Conservation (phyloP, 2,329 filamentous ascomycete genomes). For the Botrytis sinoallii region DNA sequence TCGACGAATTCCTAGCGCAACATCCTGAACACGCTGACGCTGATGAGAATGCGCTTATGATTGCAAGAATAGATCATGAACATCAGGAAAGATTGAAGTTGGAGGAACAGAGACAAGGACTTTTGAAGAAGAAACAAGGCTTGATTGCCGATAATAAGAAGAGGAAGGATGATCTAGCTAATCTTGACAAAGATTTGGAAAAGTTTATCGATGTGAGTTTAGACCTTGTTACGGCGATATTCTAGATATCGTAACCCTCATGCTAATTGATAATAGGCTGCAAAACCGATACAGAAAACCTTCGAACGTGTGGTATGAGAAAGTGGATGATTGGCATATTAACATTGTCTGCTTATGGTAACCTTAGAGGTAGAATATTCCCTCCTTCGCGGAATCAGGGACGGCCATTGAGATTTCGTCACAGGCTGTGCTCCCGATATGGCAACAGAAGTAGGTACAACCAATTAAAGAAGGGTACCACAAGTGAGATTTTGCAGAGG, state of each 20-base stretch:
- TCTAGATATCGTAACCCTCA: background rate
- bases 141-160: conserved; percentile 80
- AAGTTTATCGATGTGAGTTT: conserved; percentile 79
- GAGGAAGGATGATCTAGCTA: conserved; percentile 88
- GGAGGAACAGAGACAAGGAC: conserved; percentile 77
- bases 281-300: conserved; percentile 81
- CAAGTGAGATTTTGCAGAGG: background rate
- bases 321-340: background rate
- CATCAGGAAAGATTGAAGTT: conserved; percentile 77
- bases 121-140: conserved; percentile 69
- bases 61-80: conserved; percentile 88
- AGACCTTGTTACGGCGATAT: background rate
- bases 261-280: conserved; percentile 53
- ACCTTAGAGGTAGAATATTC: background rate
- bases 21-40: conserved; percentile 72
- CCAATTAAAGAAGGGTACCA: background rate
- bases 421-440: background rate
- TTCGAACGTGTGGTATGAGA: conserved; percentile 65
- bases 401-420: background rate
- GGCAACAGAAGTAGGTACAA: background rate
- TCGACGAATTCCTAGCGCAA: conserved; percentile 73
- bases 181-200: conserved; percentile 86
- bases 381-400: background rate
- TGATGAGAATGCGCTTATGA: conserved; percentile 79
- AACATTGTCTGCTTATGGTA: background rate